Base-by-base conservation (phyloP, 768 basidiomycete genomes). In the Xerocomellus amylosporus region DNA sequence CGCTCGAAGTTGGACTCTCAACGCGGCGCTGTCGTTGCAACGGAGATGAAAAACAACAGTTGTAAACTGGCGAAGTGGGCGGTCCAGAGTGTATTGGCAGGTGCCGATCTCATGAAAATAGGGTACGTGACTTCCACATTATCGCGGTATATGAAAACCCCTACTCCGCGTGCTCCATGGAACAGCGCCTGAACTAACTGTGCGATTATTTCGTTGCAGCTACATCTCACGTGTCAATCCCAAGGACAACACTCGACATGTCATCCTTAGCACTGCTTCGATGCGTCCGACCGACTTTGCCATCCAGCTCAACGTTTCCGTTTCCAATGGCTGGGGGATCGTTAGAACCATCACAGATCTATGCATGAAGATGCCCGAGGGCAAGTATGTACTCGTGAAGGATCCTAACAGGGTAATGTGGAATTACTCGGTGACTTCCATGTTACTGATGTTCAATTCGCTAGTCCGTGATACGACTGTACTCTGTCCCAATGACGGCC, bases 21-120 rank as follows among this genome's bases (percentile, higher is more conserved):
- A 73, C 85, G 94, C 42, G 97, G 97, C 58, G 97, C 97, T 2
- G 96, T 99, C 40, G 94, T 98, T 55, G 93, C 97, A 34, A 95
- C 93, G 24, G 97, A 99, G 79, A 98, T 98, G 97, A 99, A 98
- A 78, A 99, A 99, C 74, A 99, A 99, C 76, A 91, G 88, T 63
- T 94, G 88, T 76, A 99, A 99, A 72, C 81, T 99, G 28, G 94
- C 95, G 19, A 89, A 96, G 65, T 99, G 96, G 94, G 87, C 96
- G 0, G 91, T 98, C 17, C 94, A 98, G 77, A 90, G 90, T 67
- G 80, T 98, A 37, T 78, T 99, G 34, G 93, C 97, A 41, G 97
- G 97, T 41, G 96, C 94, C 20, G 97, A 98, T 47, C 75, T 87
- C 56, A 88, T 98, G 86, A 99, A 98, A 77, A 93, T 98, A 68